Evolutionary conservation across 106 monocot species (phyloP).

Genomic region (Dendrobium officinale): DNA sequence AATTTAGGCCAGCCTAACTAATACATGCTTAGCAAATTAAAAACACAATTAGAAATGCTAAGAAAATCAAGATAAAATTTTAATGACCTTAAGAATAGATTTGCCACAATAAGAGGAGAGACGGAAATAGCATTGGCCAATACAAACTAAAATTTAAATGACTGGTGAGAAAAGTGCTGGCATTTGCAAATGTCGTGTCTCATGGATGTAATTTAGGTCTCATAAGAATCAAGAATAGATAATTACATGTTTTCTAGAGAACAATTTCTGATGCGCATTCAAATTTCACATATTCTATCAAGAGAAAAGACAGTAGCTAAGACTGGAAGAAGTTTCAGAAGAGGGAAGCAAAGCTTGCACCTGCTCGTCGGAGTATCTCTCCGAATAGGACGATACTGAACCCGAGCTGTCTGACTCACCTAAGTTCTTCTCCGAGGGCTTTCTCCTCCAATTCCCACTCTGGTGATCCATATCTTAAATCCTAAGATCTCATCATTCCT

Average conservation of each 20-base stretch:
- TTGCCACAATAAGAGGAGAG: not conserved
- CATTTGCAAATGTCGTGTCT: not conserved
- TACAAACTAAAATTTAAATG: no score
- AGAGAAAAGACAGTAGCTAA: not conserved
- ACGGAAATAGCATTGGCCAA: not conserved
- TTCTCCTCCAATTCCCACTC: constrained; percentile 72
- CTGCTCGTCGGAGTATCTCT: constrained; percentile 67
- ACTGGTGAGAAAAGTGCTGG: not conserved
- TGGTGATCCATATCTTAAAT: constrained; percentile 52
- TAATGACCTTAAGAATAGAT: not conserved
- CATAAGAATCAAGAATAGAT: not conserved
- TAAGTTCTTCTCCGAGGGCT: constrained; percentile 53
- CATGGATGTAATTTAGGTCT: not conserved
- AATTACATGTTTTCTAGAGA: not conserved
- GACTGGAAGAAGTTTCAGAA: not conserved
- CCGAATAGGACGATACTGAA: constrained; percentile 49
- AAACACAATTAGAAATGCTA: no score
- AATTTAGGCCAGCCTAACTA: no score
- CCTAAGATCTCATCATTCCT: not conserved
- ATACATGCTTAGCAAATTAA: no score
- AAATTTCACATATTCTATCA: not conserved
- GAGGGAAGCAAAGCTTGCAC: constrained; percentile 17
- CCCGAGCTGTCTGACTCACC: constrained; percentile 80
- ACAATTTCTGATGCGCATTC: not conserved
- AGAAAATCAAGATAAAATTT: no score